Conservation (phyloP, 495 filamentous ascomycete genomes). For the Hypoxylon lienhwacheense region DNA sequence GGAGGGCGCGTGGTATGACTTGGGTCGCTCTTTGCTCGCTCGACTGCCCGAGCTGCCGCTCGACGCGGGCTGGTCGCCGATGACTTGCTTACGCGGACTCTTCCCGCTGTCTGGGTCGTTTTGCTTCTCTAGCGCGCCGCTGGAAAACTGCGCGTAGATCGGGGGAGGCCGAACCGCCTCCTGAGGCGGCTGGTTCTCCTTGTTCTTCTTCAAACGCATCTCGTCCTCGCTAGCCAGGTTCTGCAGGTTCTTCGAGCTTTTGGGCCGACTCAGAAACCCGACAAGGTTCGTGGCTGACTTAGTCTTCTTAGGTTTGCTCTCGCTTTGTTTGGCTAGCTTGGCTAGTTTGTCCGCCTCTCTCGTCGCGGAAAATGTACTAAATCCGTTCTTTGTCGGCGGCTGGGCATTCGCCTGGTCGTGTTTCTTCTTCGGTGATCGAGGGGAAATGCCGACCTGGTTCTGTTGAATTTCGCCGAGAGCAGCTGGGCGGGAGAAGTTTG, state of each 20-base stretch:
- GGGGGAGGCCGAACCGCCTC: slow-evolving; percentile 60
- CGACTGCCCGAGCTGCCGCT: slow-evolving; percentile 10
- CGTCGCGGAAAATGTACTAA: slow-evolving; percentile 65
- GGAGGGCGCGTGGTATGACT: slow-evolving; percentile 36
- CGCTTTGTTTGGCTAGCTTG: slow-evolving; percentile 48
- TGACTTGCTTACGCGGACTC: background rate
- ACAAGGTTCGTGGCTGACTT: slow-evolving; percentile 82
- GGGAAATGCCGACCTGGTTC: slow-evolving; percentile 47
- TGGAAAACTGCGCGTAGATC: slow-evolving; percentile 74
- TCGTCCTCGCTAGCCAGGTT: slow-evolving; percentile 45
- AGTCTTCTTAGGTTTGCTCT: slow-evolving; percentile 72
- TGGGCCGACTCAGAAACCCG: slow-evolving; percentile 62
- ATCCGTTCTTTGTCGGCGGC: slow-evolving; percentile 62
- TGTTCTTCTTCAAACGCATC: slow-evolving; percentile 59
- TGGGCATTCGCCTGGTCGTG: slow-evolving; percentile 40
- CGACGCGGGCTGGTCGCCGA: slow-evolving; percentile 12
- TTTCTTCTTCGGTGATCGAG: slow-evolving; percentile 44
- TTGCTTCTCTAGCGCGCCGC: slow-evolving; percentile 37
- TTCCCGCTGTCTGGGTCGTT: slow-evolving; percentile 13
- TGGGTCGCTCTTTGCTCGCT: slow-evolving; percentile 33
- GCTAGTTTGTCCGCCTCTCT: slow-evolving; percentile 58
- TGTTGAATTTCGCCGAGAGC: slow-evolving; percentile 55
- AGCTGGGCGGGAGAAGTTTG: slow-evolving; percentile 39
- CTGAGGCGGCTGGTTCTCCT: slow-evolving; percentile 69
- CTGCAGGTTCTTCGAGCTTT: slow-evolving; percentile 58